Conservation (phyloP, 2,329 filamentous ascomycete genomes). For the Arthrocladium fulminans region DNA sequence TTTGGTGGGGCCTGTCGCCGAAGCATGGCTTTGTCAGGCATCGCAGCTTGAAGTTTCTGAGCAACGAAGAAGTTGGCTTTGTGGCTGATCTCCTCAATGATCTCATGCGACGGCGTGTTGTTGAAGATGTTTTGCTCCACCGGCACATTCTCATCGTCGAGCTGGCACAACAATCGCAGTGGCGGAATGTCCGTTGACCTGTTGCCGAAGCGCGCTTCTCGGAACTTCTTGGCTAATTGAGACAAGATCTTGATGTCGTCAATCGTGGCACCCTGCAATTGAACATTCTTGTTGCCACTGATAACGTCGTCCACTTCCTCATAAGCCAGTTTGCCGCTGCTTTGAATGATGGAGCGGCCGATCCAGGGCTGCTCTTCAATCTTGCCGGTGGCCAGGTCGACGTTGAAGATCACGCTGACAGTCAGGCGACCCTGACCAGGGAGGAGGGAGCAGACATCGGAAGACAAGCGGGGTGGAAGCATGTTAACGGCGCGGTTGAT, state of each 20-base stretch:
- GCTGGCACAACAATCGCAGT: conserved; percentile 79
- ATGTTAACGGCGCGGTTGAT: conserved; percentile 83
- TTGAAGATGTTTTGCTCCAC: conserved; percentile 96
- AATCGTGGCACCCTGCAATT: conserved; percentile 56
- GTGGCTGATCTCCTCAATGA: conserved; percentile 90
- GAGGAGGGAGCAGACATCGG: conserved; percentile 77
- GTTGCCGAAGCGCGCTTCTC: conserved; percentile 74
- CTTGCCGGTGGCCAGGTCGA: conserved; percentile 73
- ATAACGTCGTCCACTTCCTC: conserved; percentile 78
- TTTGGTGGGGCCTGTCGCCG: conserved; percentile 81
- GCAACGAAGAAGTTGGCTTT: conserved; percentile 87
- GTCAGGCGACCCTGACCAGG: conserved; percentile 85
- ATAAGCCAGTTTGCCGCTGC: conserved; percentile 73
- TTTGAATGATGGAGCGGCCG: conserved; percentile 89
- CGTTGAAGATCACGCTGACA: conserved; percentile 85
- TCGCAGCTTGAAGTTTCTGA: conserved; percentile 64
- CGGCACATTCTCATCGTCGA: conserved; percentile 96
- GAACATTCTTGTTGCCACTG: conserved; percentile 51
- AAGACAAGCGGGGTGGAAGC: conserved; percentile 75
- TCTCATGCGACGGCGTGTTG: conserved; percentile 76
- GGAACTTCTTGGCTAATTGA: conserved; percentile 78
- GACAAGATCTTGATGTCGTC: conserved; percentile 75
- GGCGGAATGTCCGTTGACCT: conserved; percentile 71
- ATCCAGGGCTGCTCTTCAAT: conserved; percentile 86
- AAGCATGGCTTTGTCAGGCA: conserved; percentile 88